These are phyloP conservation scores for Voacanga thouarsii DNA, from an alignment of 257 asterid genomes.

Conservation along the genomic window DNA sequence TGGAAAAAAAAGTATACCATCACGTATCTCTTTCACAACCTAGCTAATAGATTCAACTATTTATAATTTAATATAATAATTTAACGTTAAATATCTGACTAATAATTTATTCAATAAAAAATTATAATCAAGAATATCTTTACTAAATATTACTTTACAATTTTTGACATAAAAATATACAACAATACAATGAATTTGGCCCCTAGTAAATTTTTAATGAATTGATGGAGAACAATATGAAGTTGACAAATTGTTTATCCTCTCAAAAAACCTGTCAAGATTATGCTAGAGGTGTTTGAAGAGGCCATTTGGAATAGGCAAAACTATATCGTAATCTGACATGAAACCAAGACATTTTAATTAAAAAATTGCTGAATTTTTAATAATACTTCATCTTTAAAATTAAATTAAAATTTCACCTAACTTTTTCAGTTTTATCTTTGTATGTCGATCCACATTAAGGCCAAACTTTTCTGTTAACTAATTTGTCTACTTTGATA, in stretches of 20 bases:
- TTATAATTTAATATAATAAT: no score
- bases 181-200: no score
- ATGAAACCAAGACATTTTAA: background rate
- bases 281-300: background rate
- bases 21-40: no score
- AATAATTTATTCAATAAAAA: no score
- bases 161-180: no score
- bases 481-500: no score
- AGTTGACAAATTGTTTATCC: background rate
- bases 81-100: no score
- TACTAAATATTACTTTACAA: no score
- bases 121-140: no score
- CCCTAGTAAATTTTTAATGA: background rate
- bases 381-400: background rate
- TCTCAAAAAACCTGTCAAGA: background rate
- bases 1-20: no score
- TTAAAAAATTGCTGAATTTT: no score
- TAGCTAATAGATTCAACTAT: no score
- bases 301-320: background rate
- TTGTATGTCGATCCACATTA: background rate
- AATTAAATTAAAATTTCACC: slow-evolving; percentile 6
- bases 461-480: background rate
- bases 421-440: slow-evolving; percentile 4
- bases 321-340: background rate
- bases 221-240: background rate